Evolutionary conservation across 306 rosid genomes (phyloP), one percentile per base, ranked within the genome.

Genomic region (Hippophae rhamnoides): DNA sequence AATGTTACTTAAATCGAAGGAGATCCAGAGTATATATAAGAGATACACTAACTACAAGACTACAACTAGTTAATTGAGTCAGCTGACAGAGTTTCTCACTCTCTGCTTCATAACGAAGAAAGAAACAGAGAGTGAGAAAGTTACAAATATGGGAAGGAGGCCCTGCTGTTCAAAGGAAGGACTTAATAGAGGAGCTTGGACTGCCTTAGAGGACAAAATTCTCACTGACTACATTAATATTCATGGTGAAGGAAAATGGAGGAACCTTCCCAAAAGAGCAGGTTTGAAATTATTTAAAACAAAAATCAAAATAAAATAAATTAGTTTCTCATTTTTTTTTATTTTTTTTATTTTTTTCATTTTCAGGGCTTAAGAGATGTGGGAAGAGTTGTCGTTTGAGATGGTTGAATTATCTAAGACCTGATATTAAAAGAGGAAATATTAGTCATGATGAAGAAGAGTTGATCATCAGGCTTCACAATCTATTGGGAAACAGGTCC

Each of bases 241-340:
- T 56, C 79, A 80, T 18, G 85, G 85, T 1, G 74, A 72, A 67
- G 85, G 85, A 23, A 76, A 80, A 58, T 80, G 85, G 85, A 66
- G 72, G 43, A 69, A 66, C 65, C 55, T 80, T 13, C 81, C 85
- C 47, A 73, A 69, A 63, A 76, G 74, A 72, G 79, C 85, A 60
- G 85, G 85, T 6, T 48, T 10, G 3, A 31, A 31, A 2, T 31
- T 77, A 14, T 47, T 49, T 60, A 18, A 18, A 11, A 42, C 2
- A n/a, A 27, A 57, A 8, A 6, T 42, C 7, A 44, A 26, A 10
- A 43, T 44, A 12, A 18, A 42, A 7, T 5, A 41, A 40, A 12
- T 3, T 8, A 9, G 26, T 26, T 25, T 57, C 5, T 10, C 9
- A 9, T 5, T 42, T 13, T 9, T n/a, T 43, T 0, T 46, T 45